Conservation (phyloP, 352 stramenopile genomes). For the Phytopythium kandeliae region DNA sequence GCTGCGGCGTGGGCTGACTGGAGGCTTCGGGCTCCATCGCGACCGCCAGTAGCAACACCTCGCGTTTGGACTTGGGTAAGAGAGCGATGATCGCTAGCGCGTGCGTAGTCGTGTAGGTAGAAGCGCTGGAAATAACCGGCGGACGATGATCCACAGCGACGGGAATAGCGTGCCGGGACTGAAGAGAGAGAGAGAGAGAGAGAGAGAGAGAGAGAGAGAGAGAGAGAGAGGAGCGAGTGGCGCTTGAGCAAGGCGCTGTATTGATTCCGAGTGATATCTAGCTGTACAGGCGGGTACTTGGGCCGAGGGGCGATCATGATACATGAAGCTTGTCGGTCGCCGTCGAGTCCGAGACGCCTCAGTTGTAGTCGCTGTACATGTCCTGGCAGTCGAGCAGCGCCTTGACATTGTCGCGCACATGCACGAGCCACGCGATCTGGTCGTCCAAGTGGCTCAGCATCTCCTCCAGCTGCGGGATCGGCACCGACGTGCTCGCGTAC, state of each 20-base stretch:
- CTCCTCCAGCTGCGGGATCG: conserved; percentile 76
- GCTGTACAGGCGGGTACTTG: conserved; percentile 2
- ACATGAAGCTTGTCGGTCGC: background rate
- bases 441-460: conserved; percentile 65
- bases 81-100: background rate
- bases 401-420: conserved; percentile 68
- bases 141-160: too few species aligned
- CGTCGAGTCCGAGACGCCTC: background rate
- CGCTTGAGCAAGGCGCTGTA: too few species aligned
- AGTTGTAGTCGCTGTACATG: conserved; percentile 27
- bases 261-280: too few species aligned
- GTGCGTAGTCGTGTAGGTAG: too few species aligned
- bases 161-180: background rate
- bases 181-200: too few species aligned
- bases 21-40: conserved; percentile 1
- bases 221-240: too few species aligned
- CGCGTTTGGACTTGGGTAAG: background rate
- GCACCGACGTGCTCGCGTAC: conserved; percentile 54
- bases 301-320: background rate
- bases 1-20: background rate
- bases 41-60: background rate
- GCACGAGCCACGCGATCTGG: conserved; percentile 57
- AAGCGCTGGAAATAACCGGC: background rate
- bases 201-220: too few species aligned
- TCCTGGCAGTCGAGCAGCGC: conserved; percentile 65